Conservation (phyloP, 192 early-diverging fungal genomes). For the Coemansia javaensis region DNA sequence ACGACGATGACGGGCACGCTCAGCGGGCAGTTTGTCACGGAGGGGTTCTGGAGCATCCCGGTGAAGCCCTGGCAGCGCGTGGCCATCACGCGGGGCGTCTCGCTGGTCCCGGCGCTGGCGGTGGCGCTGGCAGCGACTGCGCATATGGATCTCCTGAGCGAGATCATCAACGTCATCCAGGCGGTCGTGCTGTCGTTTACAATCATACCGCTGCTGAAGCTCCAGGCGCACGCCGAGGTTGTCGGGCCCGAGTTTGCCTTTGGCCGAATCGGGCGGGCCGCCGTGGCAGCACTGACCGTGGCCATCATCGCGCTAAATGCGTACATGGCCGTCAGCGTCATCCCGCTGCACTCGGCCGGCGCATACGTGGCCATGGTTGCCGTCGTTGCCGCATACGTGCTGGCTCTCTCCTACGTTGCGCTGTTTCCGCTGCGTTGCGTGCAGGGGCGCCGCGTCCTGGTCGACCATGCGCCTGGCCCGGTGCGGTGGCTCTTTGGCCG, state of each 20-base stretch:
- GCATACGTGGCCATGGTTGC: conserved; percentile 41
- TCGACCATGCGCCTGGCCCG: conserved; percentile 25
- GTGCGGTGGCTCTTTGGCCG: conserved; percentile 42
- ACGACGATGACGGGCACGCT: conserved; percentile 88
- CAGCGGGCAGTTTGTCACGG: conserved; percentile 86
- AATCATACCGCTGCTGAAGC: conserved; percentile 62
- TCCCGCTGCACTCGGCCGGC: conserved; percentile 29
- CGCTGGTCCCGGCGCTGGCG: conserved; percentile 60
- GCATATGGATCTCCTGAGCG: conserved; percentile 64
- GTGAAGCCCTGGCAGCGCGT: conserved; percentile 70
- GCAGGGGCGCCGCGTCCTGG: conserved; percentile 14
- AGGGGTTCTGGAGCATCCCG: conserved; percentile 74
- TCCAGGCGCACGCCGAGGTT: conserved; percentile 52
- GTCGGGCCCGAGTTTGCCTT: conserved; percentile 52
- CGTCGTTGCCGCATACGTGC: conserved; percentile 18
- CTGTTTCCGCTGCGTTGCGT: conserved; percentile 31
- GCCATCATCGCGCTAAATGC: conserved; percentile 43
- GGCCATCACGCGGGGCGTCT: conserved; percentile 56
- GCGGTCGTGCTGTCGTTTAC: conserved; percentile 63
- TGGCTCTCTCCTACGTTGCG: conserved; percentile 22
- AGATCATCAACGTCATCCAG: conserved; percentile 68
- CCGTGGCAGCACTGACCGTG: conserved; percentile 15
- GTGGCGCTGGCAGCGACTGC: conserved; percentile 57
- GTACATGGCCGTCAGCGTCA: conserved; percentile 46
- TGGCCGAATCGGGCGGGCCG: conserved; percentile 12